Conservation (phyloP, 495 filamentous ascomycete genomes). For the Thermothielavioides terrestris region DNA sequence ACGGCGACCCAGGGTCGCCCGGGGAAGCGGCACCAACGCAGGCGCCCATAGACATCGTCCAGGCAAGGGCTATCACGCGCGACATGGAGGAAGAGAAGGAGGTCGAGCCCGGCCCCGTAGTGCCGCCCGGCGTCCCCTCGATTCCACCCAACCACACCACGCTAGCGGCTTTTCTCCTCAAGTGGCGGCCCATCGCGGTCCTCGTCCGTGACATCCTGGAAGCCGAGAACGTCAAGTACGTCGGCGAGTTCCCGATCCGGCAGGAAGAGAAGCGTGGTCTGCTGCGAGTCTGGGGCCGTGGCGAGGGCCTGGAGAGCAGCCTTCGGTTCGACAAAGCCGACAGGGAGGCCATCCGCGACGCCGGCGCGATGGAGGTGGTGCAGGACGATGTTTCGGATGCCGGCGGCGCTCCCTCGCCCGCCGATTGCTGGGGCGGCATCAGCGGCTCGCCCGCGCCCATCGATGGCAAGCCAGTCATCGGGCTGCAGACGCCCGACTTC, state of each 20-base stretch:
- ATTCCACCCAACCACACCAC: constrained; percentile 76
- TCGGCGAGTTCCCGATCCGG: constrained; percentile 55
- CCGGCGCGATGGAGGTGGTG: constrained; percentile 22
- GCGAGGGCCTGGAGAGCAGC: constrained; percentile 54
- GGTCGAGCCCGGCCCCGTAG: constrained; percentile 36
- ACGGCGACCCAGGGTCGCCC: constrained; percentile 17
- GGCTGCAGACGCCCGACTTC: constrained; percentile 49
- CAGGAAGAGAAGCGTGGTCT: constrained; percentile 69
- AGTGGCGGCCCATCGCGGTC: constrained; percentile 56
- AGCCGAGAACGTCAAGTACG: constrained; percentile 49
- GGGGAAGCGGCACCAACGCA: constrained; percentile 6
- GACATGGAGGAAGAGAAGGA: constrained; percentile 39
- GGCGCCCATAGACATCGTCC: constrained; percentile 16
- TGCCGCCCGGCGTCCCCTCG: constrained; percentile 46
- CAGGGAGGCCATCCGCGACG: constrained; percentile 23
- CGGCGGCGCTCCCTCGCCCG: constrained; percentile 40
- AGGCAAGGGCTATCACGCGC: constrained; percentile 25
- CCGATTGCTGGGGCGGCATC: constrained; percentile 42
- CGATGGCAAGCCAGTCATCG: constrained; percentile 43
- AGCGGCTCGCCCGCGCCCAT: constrained; percentile 34
- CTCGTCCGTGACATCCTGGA: constrained; percentile 42
- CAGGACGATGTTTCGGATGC: constrained; percentile 39
- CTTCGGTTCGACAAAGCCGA: constrained; percentile 8
- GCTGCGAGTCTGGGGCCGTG: constrained; percentile 67
- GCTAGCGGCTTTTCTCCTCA: constrained; percentile 66